Conservation (phyloP, 2,329 filamentous ascomycete species). For the Paraconiothyrium brasiliense region DNA sequence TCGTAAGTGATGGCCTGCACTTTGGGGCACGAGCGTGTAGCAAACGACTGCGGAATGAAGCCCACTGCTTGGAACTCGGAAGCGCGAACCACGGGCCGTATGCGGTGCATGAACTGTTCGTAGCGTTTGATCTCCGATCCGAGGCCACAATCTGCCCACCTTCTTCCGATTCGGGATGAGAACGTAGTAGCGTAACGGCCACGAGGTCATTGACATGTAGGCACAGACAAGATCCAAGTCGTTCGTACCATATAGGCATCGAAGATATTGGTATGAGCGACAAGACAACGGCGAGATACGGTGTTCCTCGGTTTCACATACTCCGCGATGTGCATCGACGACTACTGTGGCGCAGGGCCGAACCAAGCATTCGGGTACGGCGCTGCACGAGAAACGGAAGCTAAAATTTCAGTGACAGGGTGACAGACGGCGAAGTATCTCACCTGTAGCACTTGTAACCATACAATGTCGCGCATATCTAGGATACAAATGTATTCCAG, state of each 20-base stretch:
- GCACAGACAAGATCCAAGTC: not conserved
- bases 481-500: not conserved
- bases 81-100: not conserved
- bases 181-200: not conserved
- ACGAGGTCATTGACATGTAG: not conserved
- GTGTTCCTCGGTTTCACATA: not conserved
- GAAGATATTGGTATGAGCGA: not conserved
- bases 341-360: not conserved
- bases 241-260: not conserved
- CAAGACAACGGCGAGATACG: not conserved
- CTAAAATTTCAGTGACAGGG: not conserved
- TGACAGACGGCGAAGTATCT: conserved; percentile 4
- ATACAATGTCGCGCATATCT: not conserved
- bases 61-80: not conserved
- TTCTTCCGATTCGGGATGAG: not conserved
- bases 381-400: not conserved
- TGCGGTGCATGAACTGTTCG: not conserved
- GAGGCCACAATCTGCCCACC: not conserved
- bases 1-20: not conserved
- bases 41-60: not conserved
- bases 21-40: not conserved
- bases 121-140: not conserved
- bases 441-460: not conserved
- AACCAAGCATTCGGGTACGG: not conserved
- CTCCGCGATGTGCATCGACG: not conserved